A percentile compares a stretch with the other conserved stretches of the same genome.
Conservation (phyloP, 1,284 basidiomycete species). For the Phaffia rhodozyma region DNA sequence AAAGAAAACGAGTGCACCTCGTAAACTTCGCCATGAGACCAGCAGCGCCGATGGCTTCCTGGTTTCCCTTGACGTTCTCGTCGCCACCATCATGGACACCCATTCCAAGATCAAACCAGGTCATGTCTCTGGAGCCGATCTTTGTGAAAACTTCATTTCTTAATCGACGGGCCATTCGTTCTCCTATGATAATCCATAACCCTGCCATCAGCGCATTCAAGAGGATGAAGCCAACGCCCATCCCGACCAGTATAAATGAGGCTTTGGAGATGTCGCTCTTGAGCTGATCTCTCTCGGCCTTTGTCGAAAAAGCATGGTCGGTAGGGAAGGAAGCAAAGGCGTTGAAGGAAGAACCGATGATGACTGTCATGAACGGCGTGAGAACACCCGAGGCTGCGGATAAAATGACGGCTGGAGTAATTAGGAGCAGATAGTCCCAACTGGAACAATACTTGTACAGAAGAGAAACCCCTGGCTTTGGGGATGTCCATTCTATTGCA, state of each 20-base stretch:
- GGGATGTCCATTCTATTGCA: conserved; percentile 29
- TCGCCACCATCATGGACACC: conserved; percentile 47
- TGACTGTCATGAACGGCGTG: conserved; percentile 84
- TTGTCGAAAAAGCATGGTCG: conserved; percentile 25
- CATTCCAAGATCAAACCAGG: conserved; percentile 78
- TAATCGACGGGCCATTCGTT: conserved; percentile 60
- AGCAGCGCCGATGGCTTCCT: conserved; percentile 60
- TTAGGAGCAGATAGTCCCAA: conserved; percentile 48
- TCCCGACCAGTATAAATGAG: conserved; percentile 56
- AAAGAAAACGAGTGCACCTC: conserved; percentile 44
- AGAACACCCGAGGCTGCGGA: conserved; percentile 62
- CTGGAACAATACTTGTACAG: conserved; percentile 54
- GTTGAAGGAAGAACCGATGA: conserved; percentile 76
- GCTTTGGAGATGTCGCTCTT: conserved; percentile 49
- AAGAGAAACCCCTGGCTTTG: conserved; percentile 44
- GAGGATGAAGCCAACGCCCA: conserved; percentile 56
- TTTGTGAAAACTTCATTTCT: conserved; percentile 57
- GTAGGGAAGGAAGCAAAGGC: conserved; percentile 51
- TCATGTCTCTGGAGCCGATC: conserved; percentile 60
- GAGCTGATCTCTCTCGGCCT: conserved; percentile 44
- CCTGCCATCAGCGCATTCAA: conserved; percentile 62
- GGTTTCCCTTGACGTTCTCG: conserved; percentile 35
- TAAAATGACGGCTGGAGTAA: conserved; percentile 51
- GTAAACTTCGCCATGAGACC: conserved; percentile 91
- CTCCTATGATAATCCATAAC: conserved; percentile 80